Evolutionary conservation across 768 basidiomycete genomes (phyloP), one percentile per base, ranked within the genome.

Genomic region (Scleroderma bovista): DNA sequence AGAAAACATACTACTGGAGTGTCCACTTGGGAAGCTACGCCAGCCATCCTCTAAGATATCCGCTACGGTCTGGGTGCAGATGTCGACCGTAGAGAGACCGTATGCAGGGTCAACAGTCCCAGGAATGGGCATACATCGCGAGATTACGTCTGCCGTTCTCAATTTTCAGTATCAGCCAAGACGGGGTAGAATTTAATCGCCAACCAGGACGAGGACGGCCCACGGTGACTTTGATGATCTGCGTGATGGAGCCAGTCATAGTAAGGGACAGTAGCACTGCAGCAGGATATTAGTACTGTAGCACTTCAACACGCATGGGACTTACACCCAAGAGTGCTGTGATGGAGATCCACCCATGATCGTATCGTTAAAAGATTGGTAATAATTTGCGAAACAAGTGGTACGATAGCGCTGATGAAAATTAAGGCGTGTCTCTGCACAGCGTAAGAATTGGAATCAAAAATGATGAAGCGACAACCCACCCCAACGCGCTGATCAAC

Each of bases 1-100:
- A 19, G 15, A 19, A 36, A 39, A 69, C 86, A 49, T 68, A 93
- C 92, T 53, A 59, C 89, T 92, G 3, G 90, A 84, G 66, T 95
- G 93, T 1, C 94, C 94, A 34, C 88, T 91, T 4, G 86, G 87
- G 68, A 97, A 96, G 60, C 91, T 93, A 51, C 87, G 79, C 72
- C 90, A 97, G 1, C 93, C 93, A 63, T 95, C 87, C 23, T 77
- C 73, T 44, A 93, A 65, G 15, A 83, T 72, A 13, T 59, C 52
- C 17, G 64, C 61, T 47, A 85, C 72, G 9, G 80, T 72, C 60
- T 86, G 85, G 0, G 90, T 89, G 67, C 95, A 99, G 48, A 94
- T 80, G 5, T 77, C 75, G 34, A 72, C 74, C 10, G 75, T 82
- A 2, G 87, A 81, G 10, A 97, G 72, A 0, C 88, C 88, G 58